Evolutionary conservation across 2,329 filamentous ascomycete genomes (phyloP).

Genomic region (Daldinia eschscholtzii): DNA sequence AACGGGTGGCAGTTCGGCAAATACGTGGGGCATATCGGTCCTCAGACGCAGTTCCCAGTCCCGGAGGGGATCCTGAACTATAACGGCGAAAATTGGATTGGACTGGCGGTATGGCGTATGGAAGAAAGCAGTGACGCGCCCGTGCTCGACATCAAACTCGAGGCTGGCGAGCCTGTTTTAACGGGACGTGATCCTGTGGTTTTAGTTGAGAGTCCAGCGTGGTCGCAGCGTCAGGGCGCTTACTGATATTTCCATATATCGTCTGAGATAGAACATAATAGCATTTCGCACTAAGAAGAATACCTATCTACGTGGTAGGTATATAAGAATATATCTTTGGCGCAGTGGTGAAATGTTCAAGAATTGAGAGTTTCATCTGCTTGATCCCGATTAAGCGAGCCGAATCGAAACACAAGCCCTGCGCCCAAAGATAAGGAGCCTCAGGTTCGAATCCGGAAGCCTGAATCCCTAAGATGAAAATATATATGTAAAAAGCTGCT

Average conservation of each 20-base stretch:
- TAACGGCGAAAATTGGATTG: slow-evolving; percentile 76
- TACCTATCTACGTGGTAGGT: no score
- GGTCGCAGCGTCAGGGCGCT: slow-evolving; percentile 33
- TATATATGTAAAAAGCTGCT: no score
- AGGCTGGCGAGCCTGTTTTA: slow-evolving; percentile 58
- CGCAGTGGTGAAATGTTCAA: no score
- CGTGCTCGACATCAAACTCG: slow-evolving; percentile 41
- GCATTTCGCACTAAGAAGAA: no score
- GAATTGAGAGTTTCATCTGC: no score
- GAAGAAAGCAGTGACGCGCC: slow-evolving; percentile 67
- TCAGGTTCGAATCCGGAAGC: no score
- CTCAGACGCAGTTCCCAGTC: slow-evolving; percentile 78
- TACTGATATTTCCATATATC: slow-evolving; percentile 25
- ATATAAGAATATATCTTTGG: no score
- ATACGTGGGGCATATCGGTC: slow-evolving; percentile 75
- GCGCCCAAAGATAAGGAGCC: no score
- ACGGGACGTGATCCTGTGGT: slow-evolving; percentile 41
- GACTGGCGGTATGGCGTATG: slow-evolving; percentile 75
- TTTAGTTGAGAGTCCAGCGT: slow-evolving; percentile 35
- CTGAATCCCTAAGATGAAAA: no score
- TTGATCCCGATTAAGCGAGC: no score
- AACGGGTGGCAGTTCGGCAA: slow-evolving; percentile 80
- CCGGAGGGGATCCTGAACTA: slow-evolving; percentile 82
- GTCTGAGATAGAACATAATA: no score
- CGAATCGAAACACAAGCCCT: no score